Percentiles rank a stretch among this genome's conserved stretches.
Evolutionary conservation across 2,329 filamentous ascomycete genomes (phyloP).

Genomic region (Colletotrichum orbiculare): DNA sequence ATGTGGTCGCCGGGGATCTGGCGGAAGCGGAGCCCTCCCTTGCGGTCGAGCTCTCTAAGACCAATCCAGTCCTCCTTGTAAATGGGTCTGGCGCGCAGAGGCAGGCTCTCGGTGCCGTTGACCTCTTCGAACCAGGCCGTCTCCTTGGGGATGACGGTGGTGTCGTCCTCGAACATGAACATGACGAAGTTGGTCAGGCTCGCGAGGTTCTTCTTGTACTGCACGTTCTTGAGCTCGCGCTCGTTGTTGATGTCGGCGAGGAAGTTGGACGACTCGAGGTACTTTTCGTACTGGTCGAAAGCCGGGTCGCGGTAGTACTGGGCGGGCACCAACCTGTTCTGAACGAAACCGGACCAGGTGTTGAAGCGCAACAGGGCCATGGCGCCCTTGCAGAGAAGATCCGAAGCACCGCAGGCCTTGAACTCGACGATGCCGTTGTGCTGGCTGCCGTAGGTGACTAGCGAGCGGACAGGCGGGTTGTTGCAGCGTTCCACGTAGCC

Average conservation of each 20-base stretch:
- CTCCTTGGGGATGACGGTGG: constrained; percentile 89
- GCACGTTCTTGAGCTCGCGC: constrained; percentile 75
- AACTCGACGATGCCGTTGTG: constrained; percentile 94
- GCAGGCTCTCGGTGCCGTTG: constrained; percentile 75
- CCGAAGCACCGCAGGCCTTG: constrained; percentile 74
- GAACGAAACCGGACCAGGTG: constrained; percentile 83
- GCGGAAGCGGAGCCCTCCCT: constrained; percentile 81
- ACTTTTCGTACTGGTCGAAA: constrained; percentile 71
- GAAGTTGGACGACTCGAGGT: constrained; percentile 86
- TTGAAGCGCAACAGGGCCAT: constrained; percentile 82
- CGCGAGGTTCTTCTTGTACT: constrained; percentile 78
- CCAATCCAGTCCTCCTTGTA: constrained; percentile 97
- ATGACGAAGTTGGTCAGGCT: constrained; percentile 83
- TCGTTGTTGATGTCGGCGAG: constrained; percentile 98
- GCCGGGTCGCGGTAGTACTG: constrained; percentile 88
- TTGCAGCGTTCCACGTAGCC: constrained; percentile 92
- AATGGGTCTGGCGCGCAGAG: constrained; percentile 74
- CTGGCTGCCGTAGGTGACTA: constrained; percentile 90
- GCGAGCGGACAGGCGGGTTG: constrained; percentile 75
- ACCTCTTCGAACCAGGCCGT: constrained; percentile 91
- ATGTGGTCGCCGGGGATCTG: constrained; percentile 84
- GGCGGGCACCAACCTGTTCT: constrained; percentile 85
- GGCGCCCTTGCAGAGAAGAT: constrained; percentile 85
- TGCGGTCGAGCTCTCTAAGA: constrained; percentile 80
- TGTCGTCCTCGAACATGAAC: constrained; percentile 90